phyloP scores from a whole-genome alignment of 179 eudicot species.

The Beta lomatogona region DNA sequence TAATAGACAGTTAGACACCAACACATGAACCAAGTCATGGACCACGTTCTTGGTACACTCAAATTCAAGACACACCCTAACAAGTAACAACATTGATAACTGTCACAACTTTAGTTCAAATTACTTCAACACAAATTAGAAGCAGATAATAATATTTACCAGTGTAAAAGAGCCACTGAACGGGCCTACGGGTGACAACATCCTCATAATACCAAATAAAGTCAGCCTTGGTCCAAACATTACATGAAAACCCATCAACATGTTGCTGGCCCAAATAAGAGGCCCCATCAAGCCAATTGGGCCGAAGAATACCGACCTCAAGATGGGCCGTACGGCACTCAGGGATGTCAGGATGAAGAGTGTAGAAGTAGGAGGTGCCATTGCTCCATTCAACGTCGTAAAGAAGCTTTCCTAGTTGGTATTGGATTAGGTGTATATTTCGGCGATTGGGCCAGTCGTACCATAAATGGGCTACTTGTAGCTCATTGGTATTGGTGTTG shows the following conservation, averaged over 20 bases:
- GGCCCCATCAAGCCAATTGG: conserved; percentile 10
- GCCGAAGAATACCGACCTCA: conserved; percentile 18
- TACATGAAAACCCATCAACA: conserved; percentile 59
- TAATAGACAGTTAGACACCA: too few relatives aligned
- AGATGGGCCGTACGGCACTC: conserved; percentile 1
- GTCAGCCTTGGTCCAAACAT: conserved; percentile 73
- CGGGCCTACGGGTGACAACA: conserved; percentile 60
- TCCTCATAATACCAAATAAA: conserved; percentile 75
- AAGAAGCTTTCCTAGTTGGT: conserved; percentile 16
- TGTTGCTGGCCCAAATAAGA: conserved; percentile 47
- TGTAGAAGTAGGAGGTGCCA: conserved; percentile 21
- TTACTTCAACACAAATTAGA: neutral
- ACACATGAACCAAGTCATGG: too few relatives aligned
- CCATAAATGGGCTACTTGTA: conserved; percentile 6
- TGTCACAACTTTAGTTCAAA: neutral
- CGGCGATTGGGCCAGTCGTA: conserved; percentile 20
- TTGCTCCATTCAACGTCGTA: conserved; percentile 21
- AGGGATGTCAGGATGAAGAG: neutral
- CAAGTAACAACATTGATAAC: too few relatives aligned
- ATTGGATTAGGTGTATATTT: conserved; percentile 15
- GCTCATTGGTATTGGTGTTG: neutral
- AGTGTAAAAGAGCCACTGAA: conserved; percentile 58
- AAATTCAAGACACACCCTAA: too few relatives aligned
- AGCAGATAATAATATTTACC: conserved; percentile 29
- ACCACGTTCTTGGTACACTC: too few relatives aligned